phyloP scores from a whole-genome alignment of 352 stramenopile species.

The Aphanomyces astaci region DNA sequence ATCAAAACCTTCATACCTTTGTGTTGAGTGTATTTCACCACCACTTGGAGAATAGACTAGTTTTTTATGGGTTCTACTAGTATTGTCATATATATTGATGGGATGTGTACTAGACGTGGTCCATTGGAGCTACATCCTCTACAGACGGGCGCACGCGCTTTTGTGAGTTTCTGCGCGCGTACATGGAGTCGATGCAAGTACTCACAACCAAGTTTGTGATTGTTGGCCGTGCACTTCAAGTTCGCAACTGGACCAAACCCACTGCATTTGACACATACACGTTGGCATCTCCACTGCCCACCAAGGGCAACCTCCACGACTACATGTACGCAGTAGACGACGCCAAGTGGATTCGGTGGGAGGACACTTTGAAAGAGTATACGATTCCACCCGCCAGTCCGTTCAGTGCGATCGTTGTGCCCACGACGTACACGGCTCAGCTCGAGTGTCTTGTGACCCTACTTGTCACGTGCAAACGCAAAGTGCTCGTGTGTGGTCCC shows the following conservation, averaged over 20 bases:
- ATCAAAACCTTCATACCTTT: no score
- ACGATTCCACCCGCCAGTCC: slow-evolving; percentile 76
- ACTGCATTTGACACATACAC: slow-evolving; percentile 53
- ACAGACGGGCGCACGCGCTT: slow-evolving; percentile 57
- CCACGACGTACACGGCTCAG: slow-evolving; percentile 89
- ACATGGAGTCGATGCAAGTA: slow-evolving; percentile 61
- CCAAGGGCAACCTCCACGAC: slow-evolving; percentile 74
- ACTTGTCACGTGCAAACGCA: slow-evolving; percentile 70
- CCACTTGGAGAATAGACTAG: no score
- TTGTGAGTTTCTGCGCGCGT: slow-evolving; percentile 71
- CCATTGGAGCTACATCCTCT: slow-evolving; percentile 74
- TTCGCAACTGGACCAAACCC: slow-evolving; percentile 73
- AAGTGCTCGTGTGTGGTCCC: slow-evolving; percentile 85
- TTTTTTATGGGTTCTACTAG: no score
- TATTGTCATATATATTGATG: no score
- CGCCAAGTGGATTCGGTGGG: slow-evolving; percentile 87
- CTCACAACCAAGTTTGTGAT: slow-evolving; percentile 67
- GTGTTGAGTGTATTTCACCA: no score
- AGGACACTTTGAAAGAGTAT: slow-evolving; percentile 82
- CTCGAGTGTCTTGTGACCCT: slow-evolving; percentile 83
- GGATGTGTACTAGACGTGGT: slow-evolving; percentile 49
- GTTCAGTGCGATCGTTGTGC: slow-evolving; percentile 91
- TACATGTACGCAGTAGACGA: slow-evolving; percentile 81
- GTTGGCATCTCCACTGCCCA: slow-evolving; percentile 44
- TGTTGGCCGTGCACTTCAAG: slow-evolving; percentile 68